These are phyloP conservation scores for Canavalia gladiata DNA, from an alignment of 306 rosid species.

Conservation along the genomic window DNA sequence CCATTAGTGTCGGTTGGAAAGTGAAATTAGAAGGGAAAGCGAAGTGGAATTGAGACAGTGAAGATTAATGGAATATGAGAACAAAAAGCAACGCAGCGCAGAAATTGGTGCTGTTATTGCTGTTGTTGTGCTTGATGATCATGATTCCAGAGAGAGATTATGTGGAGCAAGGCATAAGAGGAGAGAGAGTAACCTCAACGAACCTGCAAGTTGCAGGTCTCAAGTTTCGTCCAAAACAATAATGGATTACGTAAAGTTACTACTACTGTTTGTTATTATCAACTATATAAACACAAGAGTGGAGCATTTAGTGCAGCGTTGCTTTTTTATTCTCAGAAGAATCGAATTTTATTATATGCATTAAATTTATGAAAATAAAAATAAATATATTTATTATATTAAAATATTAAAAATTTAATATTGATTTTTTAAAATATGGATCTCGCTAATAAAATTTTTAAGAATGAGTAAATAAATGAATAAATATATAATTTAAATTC, in stretches of 20 bases:
- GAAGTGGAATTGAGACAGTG: not conserved
- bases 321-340: too few relatives aligned
- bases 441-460: too few relatives aligned
- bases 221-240: constrained; percentile 16
- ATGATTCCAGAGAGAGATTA: not conserved
- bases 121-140: constrained; percentile 41
- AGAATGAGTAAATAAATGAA: too few relatives aligned
- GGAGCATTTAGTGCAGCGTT: too few relatives aligned
- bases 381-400: too few relatives aligned
- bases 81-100: constrained; percentile 38
- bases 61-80: constrained; percentile 46
- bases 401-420: too few relatives aligned
- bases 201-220: constrained; percentile 1
- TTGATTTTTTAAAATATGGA: too few relatives aligned
- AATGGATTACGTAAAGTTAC: constrained; percentile 36
- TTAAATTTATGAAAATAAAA: too few relatives aligned
- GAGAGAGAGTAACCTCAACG: constrained; percentile 11
- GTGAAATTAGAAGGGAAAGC: constrained; percentile 15
- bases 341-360: too few relatives aligned
- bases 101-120: constrained; percentile 8
- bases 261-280: not conserved
- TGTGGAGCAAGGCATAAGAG: not conserved
- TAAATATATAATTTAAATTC: too few relatives aligned
- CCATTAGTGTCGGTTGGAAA: constrained; percentile 37
- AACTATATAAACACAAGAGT: too few relatives aligned